phyloP scores from a whole-genome alignment of 345 rosid genomes.

The Theobroma cacao region DNA sequence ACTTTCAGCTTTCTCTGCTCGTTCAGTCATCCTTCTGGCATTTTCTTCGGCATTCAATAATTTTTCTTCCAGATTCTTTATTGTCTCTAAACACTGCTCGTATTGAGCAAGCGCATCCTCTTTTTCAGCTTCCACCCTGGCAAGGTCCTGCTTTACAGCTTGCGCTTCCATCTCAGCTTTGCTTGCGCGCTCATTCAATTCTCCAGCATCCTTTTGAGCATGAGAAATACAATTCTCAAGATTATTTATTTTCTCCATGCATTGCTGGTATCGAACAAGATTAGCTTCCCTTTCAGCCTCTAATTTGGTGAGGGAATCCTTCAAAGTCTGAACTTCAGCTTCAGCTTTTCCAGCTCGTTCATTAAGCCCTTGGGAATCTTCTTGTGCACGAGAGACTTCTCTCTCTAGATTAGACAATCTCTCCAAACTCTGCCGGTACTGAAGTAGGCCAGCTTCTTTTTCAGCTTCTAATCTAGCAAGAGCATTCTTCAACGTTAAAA shows the following conservation, averaged over 20 bases:
- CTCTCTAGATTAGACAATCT: conserved; percentile 66
- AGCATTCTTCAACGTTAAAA: conserved; percentile 63
- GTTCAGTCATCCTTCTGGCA: conserved; percentile 42
- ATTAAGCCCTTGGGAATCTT: conserved; percentile 51
- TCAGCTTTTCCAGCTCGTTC: conserved; percentile 80
- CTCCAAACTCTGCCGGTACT: conserved; percentile 74
- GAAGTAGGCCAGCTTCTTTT: conserved; percentile 70
- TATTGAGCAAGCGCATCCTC: conserved; percentile 56
- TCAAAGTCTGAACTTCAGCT: conserved; percentile 65
- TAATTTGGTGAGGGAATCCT: conserved; percentile 55
- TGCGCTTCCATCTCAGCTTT: conserved; percentile 60
- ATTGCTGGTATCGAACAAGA: conserved; percentile 68
- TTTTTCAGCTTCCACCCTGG: conserved; percentile 60
- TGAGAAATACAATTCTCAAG: conserved; percentile 50
- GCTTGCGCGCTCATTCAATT: conserved; percentile 56
- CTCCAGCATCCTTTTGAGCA: conserved; percentile 57
- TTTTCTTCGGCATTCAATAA: conserved; percentile 61
- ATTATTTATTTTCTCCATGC: conserved; percentile 61
- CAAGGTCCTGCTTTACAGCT: conserved; percentile 55
- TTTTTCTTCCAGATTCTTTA: conserved; percentile 57
- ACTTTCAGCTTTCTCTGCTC: conserved; percentile 62
- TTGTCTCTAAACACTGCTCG: conserved; percentile 53
- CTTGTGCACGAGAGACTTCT: conserved; percentile 67
- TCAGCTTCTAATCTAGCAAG: conserved; percentile 86
- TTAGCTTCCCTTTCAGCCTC: conserved; percentile 61